A percentile compares a stretch with the other conserved stretches of the same genome.
Evolutionary conservation across 164 flowering plant species (phyloP).

Genomic region (Sedum album): DNA sequence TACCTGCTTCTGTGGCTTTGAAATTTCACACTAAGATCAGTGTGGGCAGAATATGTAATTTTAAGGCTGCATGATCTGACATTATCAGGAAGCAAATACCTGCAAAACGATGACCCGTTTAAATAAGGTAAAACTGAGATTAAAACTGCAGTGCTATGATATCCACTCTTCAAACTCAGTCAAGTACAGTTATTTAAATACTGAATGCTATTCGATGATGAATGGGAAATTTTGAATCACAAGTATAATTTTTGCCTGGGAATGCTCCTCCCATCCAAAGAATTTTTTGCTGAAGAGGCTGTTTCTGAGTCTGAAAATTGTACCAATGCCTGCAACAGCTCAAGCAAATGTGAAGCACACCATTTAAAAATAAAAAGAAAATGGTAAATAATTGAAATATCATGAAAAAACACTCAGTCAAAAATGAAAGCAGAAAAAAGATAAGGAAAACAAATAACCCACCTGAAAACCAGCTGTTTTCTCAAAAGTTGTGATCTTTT

Average conservation of each 20-base stretch:
- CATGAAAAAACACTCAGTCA: no score
- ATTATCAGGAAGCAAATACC: conserved; percentile 82
- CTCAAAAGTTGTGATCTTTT: conserved; percentile 95
- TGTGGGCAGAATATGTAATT: conserved; percentile 87
- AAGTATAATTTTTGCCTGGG: conserved; percentile 54
- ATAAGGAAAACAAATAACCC: background rate
- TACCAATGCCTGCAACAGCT: conserved; percentile 59
- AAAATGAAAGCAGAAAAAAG: background rate
- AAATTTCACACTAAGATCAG: conserved; percentile 90
- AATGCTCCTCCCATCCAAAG: conserved; percentile 88
- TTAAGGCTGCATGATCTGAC: conserved; percentile 57
- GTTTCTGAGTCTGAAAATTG: conserved; percentile 84
- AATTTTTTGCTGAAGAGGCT: conserved; percentile 78
- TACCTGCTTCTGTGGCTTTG: conserved; percentile 96
- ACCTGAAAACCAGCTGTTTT: conserved; percentile 99
- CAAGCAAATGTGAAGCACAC: background rate
- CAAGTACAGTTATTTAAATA: background rate
- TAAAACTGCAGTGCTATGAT: background rate
- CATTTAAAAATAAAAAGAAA: background rate
- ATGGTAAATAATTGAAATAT: background rate
- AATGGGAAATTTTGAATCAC: conserved; percentile 11
- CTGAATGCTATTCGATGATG: conserved; percentile 7
- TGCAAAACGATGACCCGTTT: conserved; percentile 9
- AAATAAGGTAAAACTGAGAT: background rate
- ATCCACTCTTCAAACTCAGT: conserved; percentile 3